These are phyloP conservation scores for Celoporthe dispersa DNA, from an alignment of 2,329 filamentous ascomycete species.

Conservation along the genomic window DNA sequence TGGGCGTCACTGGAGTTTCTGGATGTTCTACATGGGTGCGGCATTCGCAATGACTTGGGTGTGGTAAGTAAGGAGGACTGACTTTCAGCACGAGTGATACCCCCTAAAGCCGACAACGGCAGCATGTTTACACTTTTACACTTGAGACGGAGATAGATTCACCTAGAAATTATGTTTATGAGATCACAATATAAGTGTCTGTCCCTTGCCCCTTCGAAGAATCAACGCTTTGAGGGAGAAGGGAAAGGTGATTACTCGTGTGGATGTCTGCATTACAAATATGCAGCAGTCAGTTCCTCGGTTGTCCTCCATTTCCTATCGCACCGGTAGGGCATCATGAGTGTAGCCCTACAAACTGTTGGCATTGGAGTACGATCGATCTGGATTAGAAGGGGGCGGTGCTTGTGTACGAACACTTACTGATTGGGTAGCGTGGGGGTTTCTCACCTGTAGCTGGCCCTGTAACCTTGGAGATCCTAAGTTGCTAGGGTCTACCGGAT, in stretches of 20 bases:
- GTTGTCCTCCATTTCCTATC: background rate
- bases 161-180: background rate
- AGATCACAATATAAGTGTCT: background rate
- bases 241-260: background rate
- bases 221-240: background rate
- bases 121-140: background rate
- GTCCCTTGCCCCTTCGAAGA: background rate
- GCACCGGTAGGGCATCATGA: background rate
- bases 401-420: background rate
- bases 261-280: background rate
- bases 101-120: slow-evolving; percentile 6
- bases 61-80: background rate
- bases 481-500: background rate
- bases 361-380: background rate
- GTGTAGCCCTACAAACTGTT: no score
- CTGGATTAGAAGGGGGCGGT: background rate
- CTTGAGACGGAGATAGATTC: background rate
- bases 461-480: no score
- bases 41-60: background rate
- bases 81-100: slow-evolving; percentile 6
- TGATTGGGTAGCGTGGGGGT: background rate
- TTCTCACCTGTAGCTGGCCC: background rate
- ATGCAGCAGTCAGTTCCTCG: background rate
- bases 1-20: background rate
- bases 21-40: background rate